Base-by-base conservation (phyloP, 225 moss, liverwort and hornwort species). In the Pseudoscleropodium purum region DNA sequence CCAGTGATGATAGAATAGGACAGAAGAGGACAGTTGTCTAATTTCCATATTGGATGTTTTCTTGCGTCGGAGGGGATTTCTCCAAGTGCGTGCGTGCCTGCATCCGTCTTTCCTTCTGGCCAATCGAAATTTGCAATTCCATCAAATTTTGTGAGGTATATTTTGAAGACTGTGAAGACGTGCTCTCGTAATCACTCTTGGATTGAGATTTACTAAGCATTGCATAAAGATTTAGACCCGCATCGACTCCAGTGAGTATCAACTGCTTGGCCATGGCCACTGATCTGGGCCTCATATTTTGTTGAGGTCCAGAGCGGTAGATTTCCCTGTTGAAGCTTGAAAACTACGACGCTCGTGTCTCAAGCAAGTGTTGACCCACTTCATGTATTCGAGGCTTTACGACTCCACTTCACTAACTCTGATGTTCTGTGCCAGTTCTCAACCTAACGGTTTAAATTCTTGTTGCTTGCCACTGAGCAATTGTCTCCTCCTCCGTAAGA, bases 301-400 rank as follows among this genome's bases (percentile, higher is more conserved):
- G 85, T 87, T 97, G 85, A 95, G 89, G 49, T 96, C 94, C 56
- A 98, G 43, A 17, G 97, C 97, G 29, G 41, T 52, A 41, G 83
- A 41, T 65, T 75, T 83, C 34, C 83, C 31, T 75, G 26, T 62
- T 41, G 90, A 78, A 63, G 91, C 93, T 63, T 91, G 88, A 16
- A 87, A 94, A 88, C 96, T 95, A 15, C 94, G 93, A 69, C 96
- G 93, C 92, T 98, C 96, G 81, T 96, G 96, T 25, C 96, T 93
- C 68, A 96, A 93, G 70, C 97, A 98, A 30, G 96, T 96, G 94
- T 93, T 95, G 39, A 97, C 95, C 97, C 95, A 59, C 59, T 95
- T 94, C 39, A 96, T 84, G 54, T 96, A 96, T 26, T 96, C 96
- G 41, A 97, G 37, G 93, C 84, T 98, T 96, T 18, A 7, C 18